phyloP scores from a whole-genome alignment of 1,284 basidiomycete genomes.

The Cryptococcus sp. region DNA sequence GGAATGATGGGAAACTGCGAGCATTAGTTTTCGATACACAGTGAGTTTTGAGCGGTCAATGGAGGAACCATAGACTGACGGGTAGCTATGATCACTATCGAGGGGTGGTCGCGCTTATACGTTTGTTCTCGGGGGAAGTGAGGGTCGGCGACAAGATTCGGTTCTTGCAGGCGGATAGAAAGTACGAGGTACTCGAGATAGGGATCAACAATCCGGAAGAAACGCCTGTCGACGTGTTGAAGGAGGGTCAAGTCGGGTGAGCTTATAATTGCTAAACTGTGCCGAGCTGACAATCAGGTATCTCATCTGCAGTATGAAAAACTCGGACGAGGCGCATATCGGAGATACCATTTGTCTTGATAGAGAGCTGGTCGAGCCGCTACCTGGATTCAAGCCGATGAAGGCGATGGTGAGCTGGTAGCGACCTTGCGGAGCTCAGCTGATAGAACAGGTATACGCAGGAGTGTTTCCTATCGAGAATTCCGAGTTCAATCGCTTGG shows the following conservation, averaged over 20 bases:
- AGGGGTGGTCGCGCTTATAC: slow-evolving; percentile 90
- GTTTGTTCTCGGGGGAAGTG: slow-evolving; percentile 57
- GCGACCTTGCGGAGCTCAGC: neutral
- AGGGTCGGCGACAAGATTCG: slow-evolving; percentile 80
- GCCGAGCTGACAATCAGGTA: slow-evolving; percentile 17
- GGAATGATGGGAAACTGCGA: slow-evolving; percentile 57
- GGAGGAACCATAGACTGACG: neutral
- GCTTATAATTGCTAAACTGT: slow-evolving; percentile 45
- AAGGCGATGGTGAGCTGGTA: slow-evolving; percentile 85
- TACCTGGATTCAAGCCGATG: slow-evolving; percentile 87
- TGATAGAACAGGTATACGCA: slow-evolving; percentile 70
- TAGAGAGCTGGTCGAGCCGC: slow-evolving; percentile 69
- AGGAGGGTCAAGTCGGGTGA: slow-evolving; percentile 86
- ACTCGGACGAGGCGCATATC: slow-evolving; percentile 67
- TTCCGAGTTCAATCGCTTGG: slow-evolving; percentile 84
- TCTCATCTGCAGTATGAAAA: slow-evolving; percentile 92
- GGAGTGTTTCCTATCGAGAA: slow-evolving; percentile 92
- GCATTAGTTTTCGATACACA: slow-evolving; percentile 91
- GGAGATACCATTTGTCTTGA: slow-evolving; percentile 87
- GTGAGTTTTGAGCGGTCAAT: slow-evolving; percentile 49
- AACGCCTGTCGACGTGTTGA: slow-evolving; percentile 60
- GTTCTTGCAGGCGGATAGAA: slow-evolving; percentile 79
- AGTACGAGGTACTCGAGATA: slow-evolving; percentile 86
- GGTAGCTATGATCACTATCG: slow-evolving; percentile 91
- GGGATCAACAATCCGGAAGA: slow-evolving; percentile 93